Base-by-base conservation (phyloP, 192 early-diverging fungal species). In the Cladochytrium replicatum region DNA sequence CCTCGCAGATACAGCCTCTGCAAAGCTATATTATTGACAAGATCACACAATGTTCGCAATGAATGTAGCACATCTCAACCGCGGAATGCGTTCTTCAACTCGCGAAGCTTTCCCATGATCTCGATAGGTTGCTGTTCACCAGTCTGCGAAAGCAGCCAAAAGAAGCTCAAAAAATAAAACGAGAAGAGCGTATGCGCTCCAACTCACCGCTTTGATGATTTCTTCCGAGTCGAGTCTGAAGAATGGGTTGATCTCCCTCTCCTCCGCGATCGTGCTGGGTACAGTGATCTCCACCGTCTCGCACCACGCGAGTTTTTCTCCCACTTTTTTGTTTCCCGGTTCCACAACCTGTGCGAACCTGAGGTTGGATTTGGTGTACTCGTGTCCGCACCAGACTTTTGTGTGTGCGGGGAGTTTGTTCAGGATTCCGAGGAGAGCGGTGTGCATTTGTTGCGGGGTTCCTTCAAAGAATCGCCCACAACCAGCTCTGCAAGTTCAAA, bases 401-500 rank as follows among this genome's bases (percentile, higher is more conserved):
- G 93, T 97, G 27, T 88, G 83, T 7, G 69, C 52, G 0, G 88
- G 91, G 13, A 98, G 68, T 0, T 46, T 42, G 0, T 69, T 86
- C 11, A 97, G 63, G 23, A 69, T 75, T 0, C 69, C 68, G 43
- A 72, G 69, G 22, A 97, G 71, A 6, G 83, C 84, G 27, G 78
- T 64, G 65, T 88, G 63, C 94, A 97, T 95, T 37, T 92, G 81
- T 26, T 68, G 56, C 0, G 87, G 69, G 0, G 82, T 84, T 8
- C 91, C 94, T 58, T 97, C 94, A 65, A 97, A 97, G 57, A 97
- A 91, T 17, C 82, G 59, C 3, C 94, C 94, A 58, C 91, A 95
- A 4, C 86, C 86, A 24, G 62, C 71, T 47, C 64, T 65, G 29
- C 4, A 13, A 28, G 41, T 42, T 22, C 28, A 6, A 9, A n/a